phyloP scores from a whole-genome alignment of 345 rosid species.

The Salix suchowensis region DNA sequence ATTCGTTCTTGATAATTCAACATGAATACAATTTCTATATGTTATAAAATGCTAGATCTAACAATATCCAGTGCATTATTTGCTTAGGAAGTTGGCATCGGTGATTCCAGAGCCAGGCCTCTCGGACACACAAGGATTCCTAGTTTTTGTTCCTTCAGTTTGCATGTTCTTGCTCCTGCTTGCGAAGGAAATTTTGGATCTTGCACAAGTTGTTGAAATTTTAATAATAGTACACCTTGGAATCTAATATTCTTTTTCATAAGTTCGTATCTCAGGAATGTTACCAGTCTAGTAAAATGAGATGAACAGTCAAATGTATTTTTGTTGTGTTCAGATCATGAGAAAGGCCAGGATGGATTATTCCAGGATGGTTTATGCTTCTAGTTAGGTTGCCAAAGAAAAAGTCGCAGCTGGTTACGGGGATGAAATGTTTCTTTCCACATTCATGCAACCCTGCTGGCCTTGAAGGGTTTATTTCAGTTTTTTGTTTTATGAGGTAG shows the following conservation, averaged over 20 bases:
- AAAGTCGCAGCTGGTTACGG: not conserved
- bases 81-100: not conserved
- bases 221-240: not conserved
- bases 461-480: not conserved
- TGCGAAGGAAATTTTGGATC: not conserved
- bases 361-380: not conserved
- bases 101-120: not conserved
- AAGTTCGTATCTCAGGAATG: not conserved
- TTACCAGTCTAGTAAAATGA: not conserved
- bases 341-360: not conserved
- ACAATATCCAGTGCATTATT: not conserved
- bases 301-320: not conserved
- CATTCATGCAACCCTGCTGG: not conserved
- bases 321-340: not conserved
- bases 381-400: not conserved
- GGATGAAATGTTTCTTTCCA: not conserved
- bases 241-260: not conserved
- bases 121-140: not conserved
- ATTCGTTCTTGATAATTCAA: no score
- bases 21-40: no score
- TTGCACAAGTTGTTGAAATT: not conserved
- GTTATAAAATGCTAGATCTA: no score
- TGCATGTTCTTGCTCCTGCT: not conserved
- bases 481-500: conserved; percentile 15
- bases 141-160: not conserved